phyloP scores from a whole-genome alignment of 1,284 basidiomycete species.

The Ustilago cynodontis region DNA sequence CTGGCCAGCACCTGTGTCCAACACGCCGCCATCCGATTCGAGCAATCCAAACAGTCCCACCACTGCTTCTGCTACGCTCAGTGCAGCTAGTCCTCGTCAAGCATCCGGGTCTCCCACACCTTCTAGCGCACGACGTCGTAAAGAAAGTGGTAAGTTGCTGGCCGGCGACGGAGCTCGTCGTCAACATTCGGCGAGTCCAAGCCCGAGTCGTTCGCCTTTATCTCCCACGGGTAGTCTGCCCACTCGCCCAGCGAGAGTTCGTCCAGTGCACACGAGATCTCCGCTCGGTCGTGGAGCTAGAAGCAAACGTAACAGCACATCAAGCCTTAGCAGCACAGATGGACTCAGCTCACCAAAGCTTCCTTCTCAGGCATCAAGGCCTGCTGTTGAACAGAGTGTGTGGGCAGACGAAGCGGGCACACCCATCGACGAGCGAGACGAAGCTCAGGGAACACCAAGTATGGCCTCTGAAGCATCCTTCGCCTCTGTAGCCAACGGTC shows the following conservation, averaged over 20 bases:
- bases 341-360: background rate
- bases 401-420: constrained; percentile 19
- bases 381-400: background rate
- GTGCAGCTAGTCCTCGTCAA: background rate
- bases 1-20: constrained; percentile 33
- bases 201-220: constrained; percentile 30
- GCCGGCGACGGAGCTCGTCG: constrained; percentile 5
- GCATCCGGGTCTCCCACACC: constrained; percentile 19
- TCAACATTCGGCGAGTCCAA: constrained; percentile 37
- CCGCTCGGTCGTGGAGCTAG: constrained; percentile 14
- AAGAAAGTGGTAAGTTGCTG: constrained; percentile 25
- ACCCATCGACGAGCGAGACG: background rate
- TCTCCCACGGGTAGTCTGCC: constrained; percentile 3
- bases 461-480: constrained; percentile 32
- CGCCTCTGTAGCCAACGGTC: constrained; percentile 11
- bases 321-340: constrained; percentile 17
- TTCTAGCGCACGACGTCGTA: constrained; percentile 7
- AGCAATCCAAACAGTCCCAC: constrained; percentile 11
- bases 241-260: constrained; percentile 14
- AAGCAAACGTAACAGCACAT: constrained; percentile 33
- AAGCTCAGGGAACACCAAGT: constrained; percentile 18
- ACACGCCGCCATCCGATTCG: constrained; percentile 10
- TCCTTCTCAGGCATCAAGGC: background rate
- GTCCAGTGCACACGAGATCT: constrained; percentile 24
- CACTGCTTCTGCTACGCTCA: constrained; percentile 1